Conservation (phyloP, 73 alveolate genomes). For the Stentor coeruleus region DNA sequence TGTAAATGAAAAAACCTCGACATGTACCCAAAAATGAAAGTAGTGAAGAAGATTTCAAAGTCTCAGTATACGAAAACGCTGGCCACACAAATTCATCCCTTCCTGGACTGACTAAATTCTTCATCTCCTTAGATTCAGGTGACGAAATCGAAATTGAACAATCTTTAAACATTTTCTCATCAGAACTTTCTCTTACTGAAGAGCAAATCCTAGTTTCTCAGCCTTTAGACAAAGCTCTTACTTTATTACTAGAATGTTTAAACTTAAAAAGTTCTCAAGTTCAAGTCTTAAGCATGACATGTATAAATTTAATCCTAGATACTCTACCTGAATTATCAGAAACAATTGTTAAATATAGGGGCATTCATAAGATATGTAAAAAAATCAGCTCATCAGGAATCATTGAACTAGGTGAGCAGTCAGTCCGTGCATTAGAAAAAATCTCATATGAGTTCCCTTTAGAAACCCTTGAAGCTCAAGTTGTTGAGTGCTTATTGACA, state of each 20-base stretch:
- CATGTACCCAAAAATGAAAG: not conserved
- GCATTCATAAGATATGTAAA: not conserved
- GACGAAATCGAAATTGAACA: constrained; percentile 20
- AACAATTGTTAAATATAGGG: not conserved
- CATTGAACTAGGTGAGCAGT: constrained; percentile 22
- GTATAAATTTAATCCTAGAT: not conserved
- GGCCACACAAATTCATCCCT: not conserved
- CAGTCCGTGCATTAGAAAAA: constrained; percentile 16
- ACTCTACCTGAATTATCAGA: constrained; percentile 8
- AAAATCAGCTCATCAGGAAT: not conserved
- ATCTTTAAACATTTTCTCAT: not conserved
- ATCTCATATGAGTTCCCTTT: constrained; percentile 19
- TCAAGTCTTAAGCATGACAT: not conserved
- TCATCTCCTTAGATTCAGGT: not conserved
- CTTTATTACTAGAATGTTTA: not conserved
- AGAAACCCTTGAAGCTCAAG: constrained; percentile 3
- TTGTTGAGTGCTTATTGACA: not conserved
- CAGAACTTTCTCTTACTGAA: constrained; percentile 13
- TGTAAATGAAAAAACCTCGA: constrained; percentile 6
- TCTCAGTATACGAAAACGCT: not conserved
- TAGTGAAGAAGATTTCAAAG: not conserved
- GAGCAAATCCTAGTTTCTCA: not conserved
- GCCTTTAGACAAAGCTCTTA: constrained; percentile 1
- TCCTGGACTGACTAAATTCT: not conserved
- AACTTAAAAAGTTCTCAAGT: not conserved